A percentile compares a stretch with the other conserved stretches of the same genome.
Conservation (phyloP, 2,329 filamentous ascomycete genomes). For the Diaporthe capsici region DNA sequence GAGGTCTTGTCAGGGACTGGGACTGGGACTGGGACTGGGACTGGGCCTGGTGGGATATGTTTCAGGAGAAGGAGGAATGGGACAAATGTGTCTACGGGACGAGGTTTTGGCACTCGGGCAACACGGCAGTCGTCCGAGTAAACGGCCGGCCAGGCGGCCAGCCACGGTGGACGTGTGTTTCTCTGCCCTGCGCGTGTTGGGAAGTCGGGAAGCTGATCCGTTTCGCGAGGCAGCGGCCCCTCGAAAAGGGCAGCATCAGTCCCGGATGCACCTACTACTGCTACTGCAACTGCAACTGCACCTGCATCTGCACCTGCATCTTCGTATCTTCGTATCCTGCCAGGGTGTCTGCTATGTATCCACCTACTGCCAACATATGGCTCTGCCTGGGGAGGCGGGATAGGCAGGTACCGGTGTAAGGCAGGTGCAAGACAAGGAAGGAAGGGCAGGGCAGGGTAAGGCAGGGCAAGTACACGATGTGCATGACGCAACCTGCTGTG, state of each 20-base stretch:
- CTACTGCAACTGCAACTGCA: background rate
- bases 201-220: slow-evolving; percentile 24
- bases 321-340: background rate
- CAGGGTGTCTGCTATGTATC: background rate
- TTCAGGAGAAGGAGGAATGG: slow-evolving; percentile 20
- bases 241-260: background rate
- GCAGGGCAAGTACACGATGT: background rate
- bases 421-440: background rate
- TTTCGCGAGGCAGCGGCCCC: background rate
- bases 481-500: slow-evolving; percentile 24
- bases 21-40: slow-evolving; percentile 12
- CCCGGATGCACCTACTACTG: background rate
- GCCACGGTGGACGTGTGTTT: background rate
- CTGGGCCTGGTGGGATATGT: slow-evolving; percentile 16
- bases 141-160: slow-evolving; percentile 5
- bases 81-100: background rate
- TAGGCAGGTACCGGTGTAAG: background rate
- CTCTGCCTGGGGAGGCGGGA: background rate
- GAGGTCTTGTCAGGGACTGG: slow-evolving; percentile 10
- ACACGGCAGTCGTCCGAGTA: slow-evolving; percentile 17
- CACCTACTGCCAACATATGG: background rate
- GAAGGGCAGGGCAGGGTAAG: background rate
- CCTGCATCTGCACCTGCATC: background rate
- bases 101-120: background rate
- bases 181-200: slow-evolving; percentile 2